phyloP scores from a whole-genome alignment of 768 basidiomycete genomes.

The Lactifluus echinatus region DNA sequence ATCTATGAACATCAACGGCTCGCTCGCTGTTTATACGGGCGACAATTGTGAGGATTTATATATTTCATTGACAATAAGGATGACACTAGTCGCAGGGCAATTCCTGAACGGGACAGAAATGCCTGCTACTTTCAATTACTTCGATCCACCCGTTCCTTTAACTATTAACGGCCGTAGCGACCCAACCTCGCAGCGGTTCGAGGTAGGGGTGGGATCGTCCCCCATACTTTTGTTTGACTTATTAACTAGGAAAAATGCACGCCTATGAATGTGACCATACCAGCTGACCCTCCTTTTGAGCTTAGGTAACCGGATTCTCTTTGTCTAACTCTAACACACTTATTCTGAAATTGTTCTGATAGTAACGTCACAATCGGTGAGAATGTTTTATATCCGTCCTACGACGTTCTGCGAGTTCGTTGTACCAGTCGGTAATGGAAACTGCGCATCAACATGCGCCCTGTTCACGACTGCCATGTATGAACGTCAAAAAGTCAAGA shows the following conservation, averaged over 20 bases:
- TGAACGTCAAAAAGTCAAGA: slow-evolving; percentile 40
- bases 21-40: slow-evolving; percentile 38
- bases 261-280: slow-evolving; percentile 20
- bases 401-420: background rate
- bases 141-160: slow-evolving; percentile 24
- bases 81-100: background rate
- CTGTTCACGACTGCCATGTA: slow-evolving; percentile 49
- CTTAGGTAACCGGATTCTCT: slow-evolving; percentile 5
- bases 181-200: slow-evolving; percentile 29
- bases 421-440: slow-evolving; percentile 17
- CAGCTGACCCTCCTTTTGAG: slow-evolving; percentile 11
- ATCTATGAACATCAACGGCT: slow-evolving; percentile 31
- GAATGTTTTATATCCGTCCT: background rate
- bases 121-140: slow-evolving; percentile 26
- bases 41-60: slow-evolving; percentile 39
- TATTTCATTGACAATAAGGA: background rate
- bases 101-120: slow-evolving; percentile 28
- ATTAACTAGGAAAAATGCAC: slow-evolving; percentile 28
- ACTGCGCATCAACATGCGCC: no score
- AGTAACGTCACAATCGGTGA: slow-evolving; percentile 16
- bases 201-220: slow-evolving; percentile 20
- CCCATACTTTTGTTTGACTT: background rate
- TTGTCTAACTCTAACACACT: no score
- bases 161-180: slow-evolving; percentile 26
- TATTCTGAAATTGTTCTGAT: background rate